phyloP scores from a whole-genome alignment of 768 basidiomycete genomes.

The Rhodotorula paludigena region DNA sequence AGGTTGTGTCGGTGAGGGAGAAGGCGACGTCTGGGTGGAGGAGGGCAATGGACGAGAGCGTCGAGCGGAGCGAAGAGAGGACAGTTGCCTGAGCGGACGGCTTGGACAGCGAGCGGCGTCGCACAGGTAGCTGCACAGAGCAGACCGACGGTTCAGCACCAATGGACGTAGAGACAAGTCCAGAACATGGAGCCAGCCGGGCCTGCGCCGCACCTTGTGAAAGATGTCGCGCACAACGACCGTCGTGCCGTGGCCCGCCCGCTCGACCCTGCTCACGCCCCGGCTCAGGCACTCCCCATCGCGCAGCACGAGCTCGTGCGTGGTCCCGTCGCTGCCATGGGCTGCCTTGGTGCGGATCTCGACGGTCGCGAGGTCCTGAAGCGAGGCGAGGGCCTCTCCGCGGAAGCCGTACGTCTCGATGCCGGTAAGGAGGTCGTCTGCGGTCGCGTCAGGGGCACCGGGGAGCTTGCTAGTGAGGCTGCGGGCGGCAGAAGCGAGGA shows the following conservation, averaged over 20 bases:
- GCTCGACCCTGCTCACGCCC: constrained; percentile 7
- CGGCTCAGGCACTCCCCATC: constrained; percentile 10
- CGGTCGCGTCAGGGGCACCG: no score
- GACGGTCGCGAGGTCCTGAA: constrained; percentile 69
- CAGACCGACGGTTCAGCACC: neutral
- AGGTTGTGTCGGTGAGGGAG: constrained; percentile 17
- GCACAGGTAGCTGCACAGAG: constrained; percentile 28
- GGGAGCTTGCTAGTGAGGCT: constrained; percentile 52
- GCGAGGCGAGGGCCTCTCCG: constrained; percentile 65
- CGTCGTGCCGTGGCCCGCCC: constrained; percentile 49
- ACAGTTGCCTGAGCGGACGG: constrained; percentile 1
- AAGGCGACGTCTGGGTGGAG: constrained; percentile 23
- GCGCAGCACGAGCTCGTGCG: constrained; percentile 65
- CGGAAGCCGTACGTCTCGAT: constrained; percentile 24
- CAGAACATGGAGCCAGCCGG: no score
- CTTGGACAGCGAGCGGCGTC: constrained; percentile 18
- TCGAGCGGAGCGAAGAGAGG: constrained; percentile 5
- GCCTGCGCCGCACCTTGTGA: constrained; percentile 54
- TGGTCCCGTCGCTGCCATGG: constrained; percentile 46
- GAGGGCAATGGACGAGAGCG: constrained; percentile 18
- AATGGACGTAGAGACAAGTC: rapidly evolving
- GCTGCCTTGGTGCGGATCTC: constrained; percentile 74
- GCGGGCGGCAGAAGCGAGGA: constrained; percentile 56
- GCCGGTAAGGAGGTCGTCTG: neutral
- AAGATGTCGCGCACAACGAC: constrained; percentile 84